Conservation (phyloP, 352 stramenopile genomes). For the Paralagenidium karlingii region DNA sequence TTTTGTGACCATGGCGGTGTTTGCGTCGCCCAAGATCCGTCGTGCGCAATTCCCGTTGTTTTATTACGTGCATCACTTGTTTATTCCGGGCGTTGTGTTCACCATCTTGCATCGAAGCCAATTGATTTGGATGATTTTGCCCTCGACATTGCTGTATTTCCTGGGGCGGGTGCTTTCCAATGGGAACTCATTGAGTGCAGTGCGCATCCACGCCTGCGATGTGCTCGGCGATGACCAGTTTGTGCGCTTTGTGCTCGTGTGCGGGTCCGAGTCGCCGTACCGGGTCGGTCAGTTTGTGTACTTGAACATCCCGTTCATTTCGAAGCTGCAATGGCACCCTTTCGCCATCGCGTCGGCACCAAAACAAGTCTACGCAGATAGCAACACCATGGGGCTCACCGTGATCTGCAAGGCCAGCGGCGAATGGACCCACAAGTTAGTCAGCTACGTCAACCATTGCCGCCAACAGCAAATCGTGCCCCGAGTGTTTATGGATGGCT, state of each 20-base stretch:
- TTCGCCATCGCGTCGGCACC: constrained; percentile 37
- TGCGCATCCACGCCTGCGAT: constrained; percentile 13
- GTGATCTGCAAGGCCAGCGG: constrained; percentile 31
- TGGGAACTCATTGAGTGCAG: constrained; percentile 10
- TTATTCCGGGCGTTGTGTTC: constrained; percentile 17
- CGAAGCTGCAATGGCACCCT: constrained; percentile 36
- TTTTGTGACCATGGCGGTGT: constrained; percentile 18
- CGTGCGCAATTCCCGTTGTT: constrained; percentile 27
- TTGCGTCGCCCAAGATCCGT: constrained; percentile 20
- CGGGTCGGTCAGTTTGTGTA: constrained; percentile 30
- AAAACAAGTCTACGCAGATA: no score
- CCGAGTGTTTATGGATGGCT: constrained; percentile 34
- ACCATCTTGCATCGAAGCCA: constrained; percentile 24
- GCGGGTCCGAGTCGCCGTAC: constrained; percentile 8
- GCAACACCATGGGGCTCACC: constrained; percentile 12
- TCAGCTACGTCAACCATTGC: constrained; percentile 21
- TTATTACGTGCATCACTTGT: constrained; percentile 29
- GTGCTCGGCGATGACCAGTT: constrained; percentile 8
- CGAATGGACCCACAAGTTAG: constrained; percentile 25
- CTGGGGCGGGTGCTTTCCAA: constrained; percentile 16
- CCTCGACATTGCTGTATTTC: constrained; percentile 21
- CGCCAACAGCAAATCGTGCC: constrained; percentile 10
- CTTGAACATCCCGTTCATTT: constrained; percentile 24
- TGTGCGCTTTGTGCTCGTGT: constrained; percentile 20
- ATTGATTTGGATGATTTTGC: constrained; percentile 30